Base-by-base conservation (phyloP, 441 rosid genomes). In the Aquilaria agallochum region DNA sequence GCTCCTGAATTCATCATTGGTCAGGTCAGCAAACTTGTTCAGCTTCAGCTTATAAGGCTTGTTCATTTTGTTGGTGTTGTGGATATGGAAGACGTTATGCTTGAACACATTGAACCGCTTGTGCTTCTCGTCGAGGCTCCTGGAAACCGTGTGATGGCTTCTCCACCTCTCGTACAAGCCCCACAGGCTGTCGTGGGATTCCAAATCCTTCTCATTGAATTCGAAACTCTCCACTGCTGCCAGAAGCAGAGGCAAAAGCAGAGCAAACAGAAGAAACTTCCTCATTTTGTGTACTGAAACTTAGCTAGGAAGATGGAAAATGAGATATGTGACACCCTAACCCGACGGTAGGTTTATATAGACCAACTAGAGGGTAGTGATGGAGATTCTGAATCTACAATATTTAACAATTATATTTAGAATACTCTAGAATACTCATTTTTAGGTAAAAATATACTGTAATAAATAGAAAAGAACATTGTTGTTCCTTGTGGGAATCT, bases 111-210 rank as follows among this genome's bases (percentile, higher is more conserved):
- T 78, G 68, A 85, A 80, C 6, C 84, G 77, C 71, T 50, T 73
- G 44, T 65, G 64, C 64, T 82, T 82, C 65, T 78, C 87, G 9
- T 69, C 51, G 3, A 78, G 80, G 68, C 69, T 72, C 56, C 65
- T 67, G 6, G 87, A 78, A 31, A 82, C 80, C 11, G 86, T 78
- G 80, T 90, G 85, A 69, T 88, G 88, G 68, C 83, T 81, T 73
- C 88, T 81, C 95, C 95, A 86, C 60, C 85, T 71, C 79, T 88
- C 90, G 49, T 88, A 90, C 57, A 90, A 58, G n/a, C 79, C 85
- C 95, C 89, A 78, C 65, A 88, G 63, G 55, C 76, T 73, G 31
- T 90, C 85, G 54, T 90, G 92, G 0, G 86, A 70, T 14, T 59
- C 84, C 70, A 90, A 52, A 30, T 90, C 93, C 61, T 75, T 78